phyloP scores from a whole-genome alignment of 2,329 filamentous ascomycete species.

The Colletotrichum siamense region DNA sequence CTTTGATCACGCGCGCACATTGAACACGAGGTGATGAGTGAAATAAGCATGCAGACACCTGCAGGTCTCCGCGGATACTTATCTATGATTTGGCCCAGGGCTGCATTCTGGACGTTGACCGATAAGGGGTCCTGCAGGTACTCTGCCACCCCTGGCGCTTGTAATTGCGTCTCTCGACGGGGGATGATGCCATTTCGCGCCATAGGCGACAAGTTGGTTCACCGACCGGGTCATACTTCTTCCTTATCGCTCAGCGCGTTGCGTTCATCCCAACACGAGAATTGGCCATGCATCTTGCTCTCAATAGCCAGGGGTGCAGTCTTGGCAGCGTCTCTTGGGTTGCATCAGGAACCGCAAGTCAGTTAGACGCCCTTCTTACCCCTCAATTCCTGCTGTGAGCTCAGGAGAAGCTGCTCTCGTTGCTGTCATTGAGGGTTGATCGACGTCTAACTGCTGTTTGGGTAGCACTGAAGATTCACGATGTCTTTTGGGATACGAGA shows the following conservation, averaged over 20 bases:
- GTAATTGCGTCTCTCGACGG: not conserved
- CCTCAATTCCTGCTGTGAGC: not conserved
- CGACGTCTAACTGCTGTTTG: accelerated
- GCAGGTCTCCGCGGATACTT: not conserved
- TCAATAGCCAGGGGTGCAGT: not conserved
- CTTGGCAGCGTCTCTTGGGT: conserved; percentile 6
- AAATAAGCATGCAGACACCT: not conserved
- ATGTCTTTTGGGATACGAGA: not conserved
- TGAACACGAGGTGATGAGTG: conserved; percentile 2
- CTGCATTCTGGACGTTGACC: not conserved
- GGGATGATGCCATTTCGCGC: conserved; percentile 1
- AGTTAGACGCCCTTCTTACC: not conserved
- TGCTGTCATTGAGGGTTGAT: not conserved
- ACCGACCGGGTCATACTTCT: not conserved
- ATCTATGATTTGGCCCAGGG: not conserved
- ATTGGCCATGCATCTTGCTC: not conserved
- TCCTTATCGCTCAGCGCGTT: not conserved
- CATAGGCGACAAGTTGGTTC: not conserved
- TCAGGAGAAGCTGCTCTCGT: too few species aligned
- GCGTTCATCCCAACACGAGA: not conserved
- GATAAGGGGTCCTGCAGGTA: not conserved
- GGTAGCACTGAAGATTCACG: not conserved
- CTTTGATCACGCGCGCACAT: not conserved
- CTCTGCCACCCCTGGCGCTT: not conserved
- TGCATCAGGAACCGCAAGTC: not conserved